These are phyloP conservation scores for Leccinum barrowsii DNA, from an alignment of 768 basidiomycete species.

Conservation along the genomic window DNA sequence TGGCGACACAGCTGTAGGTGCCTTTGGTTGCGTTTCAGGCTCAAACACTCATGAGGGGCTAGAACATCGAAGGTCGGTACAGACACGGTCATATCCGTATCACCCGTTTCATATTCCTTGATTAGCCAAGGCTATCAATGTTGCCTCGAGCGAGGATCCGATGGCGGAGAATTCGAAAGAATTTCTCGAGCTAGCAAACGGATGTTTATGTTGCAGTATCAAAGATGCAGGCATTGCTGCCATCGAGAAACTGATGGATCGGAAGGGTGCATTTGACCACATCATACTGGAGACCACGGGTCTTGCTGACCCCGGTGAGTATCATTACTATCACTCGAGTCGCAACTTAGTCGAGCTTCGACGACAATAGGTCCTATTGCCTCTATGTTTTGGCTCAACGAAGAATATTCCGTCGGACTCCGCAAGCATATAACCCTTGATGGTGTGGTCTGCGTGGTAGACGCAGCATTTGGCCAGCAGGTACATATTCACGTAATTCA, in stretches of 20 bases:
- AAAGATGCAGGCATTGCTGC: constrained; percentile 92
- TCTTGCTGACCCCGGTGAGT: constrained; percentile 86
- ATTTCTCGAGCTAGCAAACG: constrained; percentile 90
- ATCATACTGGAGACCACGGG: constrained; percentile 96
- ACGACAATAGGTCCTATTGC: constrained; percentile 68
- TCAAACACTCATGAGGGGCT: constrained; percentile 17
- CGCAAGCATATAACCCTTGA: constrained; percentile 74
- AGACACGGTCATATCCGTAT: background rate
- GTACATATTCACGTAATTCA: constrained; percentile 39
- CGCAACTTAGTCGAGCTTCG: background rate
- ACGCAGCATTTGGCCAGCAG: constrained; percentile 75
- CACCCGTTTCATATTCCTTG: background rate
- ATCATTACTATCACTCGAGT: background rate
- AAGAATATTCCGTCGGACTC: constrained; percentile 69
- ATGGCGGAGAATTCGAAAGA: constrained; percentile 70
- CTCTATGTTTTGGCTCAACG: constrained; percentile 83
- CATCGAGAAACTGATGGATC: constrained; percentile 87
- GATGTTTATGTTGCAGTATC: constrained; percentile 97
- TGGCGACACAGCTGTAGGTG: constrained; percentile 84
- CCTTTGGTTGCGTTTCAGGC: constrained; percentile 1
- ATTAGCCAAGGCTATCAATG: constrained; percentile 81
- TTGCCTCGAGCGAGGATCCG: constrained; percentile 64
- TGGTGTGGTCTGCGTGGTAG: constrained; percentile 90
- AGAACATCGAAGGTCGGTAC: constrained; percentile 87
- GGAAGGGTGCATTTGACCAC: constrained; percentile 88